Conservation (phyloP, 345 rosid species). For the Salix dunnii region DNA sequence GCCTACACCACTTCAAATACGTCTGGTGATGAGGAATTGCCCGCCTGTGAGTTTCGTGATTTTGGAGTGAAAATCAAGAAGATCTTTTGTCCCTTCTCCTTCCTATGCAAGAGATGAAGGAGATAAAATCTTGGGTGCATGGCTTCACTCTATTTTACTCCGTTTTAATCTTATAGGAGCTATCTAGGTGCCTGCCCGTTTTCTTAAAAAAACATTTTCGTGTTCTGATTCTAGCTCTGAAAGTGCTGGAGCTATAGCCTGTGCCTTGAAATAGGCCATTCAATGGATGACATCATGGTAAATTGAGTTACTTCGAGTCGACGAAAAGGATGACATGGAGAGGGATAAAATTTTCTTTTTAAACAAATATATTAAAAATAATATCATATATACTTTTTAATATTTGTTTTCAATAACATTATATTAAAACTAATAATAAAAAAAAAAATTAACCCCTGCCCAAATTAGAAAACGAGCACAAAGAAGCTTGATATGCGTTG, state of each 20-base stretch:
- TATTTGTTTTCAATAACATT: too few relatives aligned
- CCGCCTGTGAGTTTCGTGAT: not conserved
- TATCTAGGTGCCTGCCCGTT: not conserved
- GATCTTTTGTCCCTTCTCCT: conserved; percentile 1
- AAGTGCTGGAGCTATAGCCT: not conserved
- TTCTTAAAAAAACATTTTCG: too few relatives aligned
- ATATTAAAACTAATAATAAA: too few relatives aligned
- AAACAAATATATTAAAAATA: too few relatives aligned
- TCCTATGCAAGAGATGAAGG: not conserved
- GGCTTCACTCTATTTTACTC: not conserved
- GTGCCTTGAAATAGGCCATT: not conserved
- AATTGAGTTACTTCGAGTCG: not conserved
- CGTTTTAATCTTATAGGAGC: not conserved
- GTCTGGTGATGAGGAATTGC: not conserved
- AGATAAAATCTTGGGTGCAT: not conserved
- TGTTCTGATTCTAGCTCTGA: not conserved
- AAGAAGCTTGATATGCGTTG: not conserved
- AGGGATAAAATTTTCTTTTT: too few relatives aligned
- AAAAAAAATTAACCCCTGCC: too few relatives aligned
- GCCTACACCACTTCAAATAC: not conserved
- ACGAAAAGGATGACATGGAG: not conserved
- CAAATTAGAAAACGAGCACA: too few relatives aligned
- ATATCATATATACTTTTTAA: too few relatives aligned
- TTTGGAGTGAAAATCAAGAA: not conserved
- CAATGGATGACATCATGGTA: not conserved